phyloP scores from a whole-genome alignment of 2,329 filamentous ascomycete genomes.

The Didymella segeticola region DNA sequence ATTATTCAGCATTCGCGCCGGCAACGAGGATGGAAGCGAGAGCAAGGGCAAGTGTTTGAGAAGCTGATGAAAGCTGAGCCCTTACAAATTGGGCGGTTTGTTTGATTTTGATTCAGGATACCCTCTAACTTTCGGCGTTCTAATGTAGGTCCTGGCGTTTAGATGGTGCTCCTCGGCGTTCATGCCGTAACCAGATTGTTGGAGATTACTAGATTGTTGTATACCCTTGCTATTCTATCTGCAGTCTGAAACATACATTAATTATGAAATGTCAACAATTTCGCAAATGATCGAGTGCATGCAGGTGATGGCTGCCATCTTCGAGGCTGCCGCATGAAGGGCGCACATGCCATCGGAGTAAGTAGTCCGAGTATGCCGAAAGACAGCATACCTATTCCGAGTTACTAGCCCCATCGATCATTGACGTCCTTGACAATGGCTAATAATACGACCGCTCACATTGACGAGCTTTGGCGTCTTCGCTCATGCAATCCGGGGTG shows the following conservation, averaged over 20 bases:
- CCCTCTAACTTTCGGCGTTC: background rate
- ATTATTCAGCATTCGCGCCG: slow-evolving; percentile 35
- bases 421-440: too few relatives aligned
- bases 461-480: too few relatives aligned
- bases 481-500: too few relatives aligned
- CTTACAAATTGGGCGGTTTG: background rate
- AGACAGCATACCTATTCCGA: background rate
- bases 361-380: background rate
- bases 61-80: background rate
- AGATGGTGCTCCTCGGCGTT: background rate
- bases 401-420: too few relatives aligned
- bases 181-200: background rate
- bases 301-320: background rate
- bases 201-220: background rate
- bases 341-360: background rate
- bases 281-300: background rate
- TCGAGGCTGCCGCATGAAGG: background rate
- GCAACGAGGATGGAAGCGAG: background rate
- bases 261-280: too few relatives aligned
- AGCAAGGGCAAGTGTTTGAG: background rate
- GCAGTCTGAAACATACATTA: too few relatives aligned
- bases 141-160: background rate
- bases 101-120: background rate
- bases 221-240: slow-evolving; percentile 8
- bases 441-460: too few relatives aligned